Conservation (phyloP, 305 asterid species). For the Plantago coronopus region DNA sequence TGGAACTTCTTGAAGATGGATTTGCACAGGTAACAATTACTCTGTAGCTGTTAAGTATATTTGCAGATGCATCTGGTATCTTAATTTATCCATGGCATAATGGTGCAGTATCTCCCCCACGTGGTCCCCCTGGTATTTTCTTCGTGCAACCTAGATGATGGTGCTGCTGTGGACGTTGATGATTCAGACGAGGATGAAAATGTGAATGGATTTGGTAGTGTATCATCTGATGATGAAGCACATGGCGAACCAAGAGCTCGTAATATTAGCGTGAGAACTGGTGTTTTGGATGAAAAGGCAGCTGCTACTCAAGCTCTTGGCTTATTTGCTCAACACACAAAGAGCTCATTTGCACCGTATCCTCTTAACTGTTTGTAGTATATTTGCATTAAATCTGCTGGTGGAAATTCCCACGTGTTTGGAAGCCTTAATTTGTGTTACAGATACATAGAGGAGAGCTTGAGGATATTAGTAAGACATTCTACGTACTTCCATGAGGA, state of each 20-base stretch:
- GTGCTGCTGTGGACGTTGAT: conserved; percentile 94
- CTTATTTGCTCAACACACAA: conserved; percentile 82
- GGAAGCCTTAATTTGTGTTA: conserved; percentile 44
- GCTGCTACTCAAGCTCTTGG: conserved; percentile 99
- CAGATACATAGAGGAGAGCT: conserved; percentile 90
- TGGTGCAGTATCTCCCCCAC: conserved; percentile 87
- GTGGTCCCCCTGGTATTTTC: conserved; percentile 80
- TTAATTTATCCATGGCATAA: conserved; percentile 25
- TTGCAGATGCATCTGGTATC: conserved; percentile 3
- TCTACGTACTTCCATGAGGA: conserved; percentile 91
- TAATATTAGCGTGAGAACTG: conserved; percentile 94
- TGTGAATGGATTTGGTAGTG: conserved; percentile 82
- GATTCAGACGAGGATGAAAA: conserved; percentile 80
- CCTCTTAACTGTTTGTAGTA: conserved; percentile 31
- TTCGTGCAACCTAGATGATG: conserved; percentile 99
- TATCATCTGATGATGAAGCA: conserved; percentile 98
- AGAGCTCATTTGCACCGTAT: conserved; percentile 86
- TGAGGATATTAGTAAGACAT: conserved; percentile 79
- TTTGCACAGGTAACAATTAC: conserved; percentile 65
- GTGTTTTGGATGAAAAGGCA: conserved; percentile 98
- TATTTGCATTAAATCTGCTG: background rate
- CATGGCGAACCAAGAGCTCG: conserved; percentile 96
- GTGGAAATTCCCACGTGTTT: conserved; percentile 13
- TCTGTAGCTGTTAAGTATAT: conserved; percentile 20
- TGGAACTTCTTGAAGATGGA: conserved; percentile 84